Evolutionary conservation across 352 stramenopile species (phyloP), one percentile per base, ranked within the genome.

Genomic region (Phytophthora rubi): DNA sequence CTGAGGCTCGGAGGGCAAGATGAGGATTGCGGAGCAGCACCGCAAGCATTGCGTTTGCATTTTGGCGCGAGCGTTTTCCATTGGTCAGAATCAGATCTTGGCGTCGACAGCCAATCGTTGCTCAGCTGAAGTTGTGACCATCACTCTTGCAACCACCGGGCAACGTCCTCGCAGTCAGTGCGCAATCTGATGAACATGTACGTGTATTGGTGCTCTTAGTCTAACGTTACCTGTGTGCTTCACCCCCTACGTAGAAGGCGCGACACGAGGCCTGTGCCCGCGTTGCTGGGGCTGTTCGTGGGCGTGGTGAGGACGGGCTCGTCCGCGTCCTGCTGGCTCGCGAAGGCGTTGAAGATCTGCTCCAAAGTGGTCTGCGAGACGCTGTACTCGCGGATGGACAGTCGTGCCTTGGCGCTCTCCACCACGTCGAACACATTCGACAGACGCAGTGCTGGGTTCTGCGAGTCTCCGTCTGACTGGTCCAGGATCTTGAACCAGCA

Each of bases 281-380:
- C 49, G 26, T 55, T 59, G 18, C 26, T 65, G 6, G 66, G 53
- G 45, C 49, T 69, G 45, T 37, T 62, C 28, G 60, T 66, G 3
- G 61, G 67, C 8, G 61, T 70, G 30, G 52, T 49, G 10, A 57
- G 32, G 6, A 70, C 54, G 9, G 61, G 59, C 49, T 84, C 71
- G 53, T 83, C 68, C 35, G 80, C 73, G 52, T 73, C 71, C 72
- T 98, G 90, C 70, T 97, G 45, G 21, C 45, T 52, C 21, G 45
- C 45, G 18, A 52, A 52, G n/a, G 45, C 45, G 45, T 30, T 52
- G 45, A 52, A 52, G 45, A 52, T 52, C 45, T 98, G 91, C 82
- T 98, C 91, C 21, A 98, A 68, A 10, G 90, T 93, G 39, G 91
- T 97, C 77, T 98, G 88, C 9, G 77, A 94, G 9, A 97, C 83